Conservation (phyloP, 1,284 basidiomycete species). For the Moesziomyces globuligerus region DNA sequence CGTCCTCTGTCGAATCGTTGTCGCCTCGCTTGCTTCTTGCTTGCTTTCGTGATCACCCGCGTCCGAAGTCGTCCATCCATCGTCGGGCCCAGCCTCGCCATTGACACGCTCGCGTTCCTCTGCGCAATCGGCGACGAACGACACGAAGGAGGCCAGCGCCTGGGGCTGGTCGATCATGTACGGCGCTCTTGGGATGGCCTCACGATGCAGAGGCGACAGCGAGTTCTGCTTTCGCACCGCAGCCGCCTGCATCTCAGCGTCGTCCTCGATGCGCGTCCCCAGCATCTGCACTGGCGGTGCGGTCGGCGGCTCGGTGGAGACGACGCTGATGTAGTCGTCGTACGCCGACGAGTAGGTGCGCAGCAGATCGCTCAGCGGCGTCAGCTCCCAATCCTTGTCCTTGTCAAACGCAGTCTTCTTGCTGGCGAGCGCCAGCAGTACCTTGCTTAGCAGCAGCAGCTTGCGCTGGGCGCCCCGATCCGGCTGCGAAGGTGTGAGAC, state of each 20-base stretch:
- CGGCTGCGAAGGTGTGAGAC: slow-evolving; percentile 43
- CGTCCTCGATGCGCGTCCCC: slow-evolving; percentile 44
- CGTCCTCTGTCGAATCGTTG: slow-evolving; percentile 22
- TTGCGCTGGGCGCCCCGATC: slow-evolving; percentile 29
- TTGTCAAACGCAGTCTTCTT: slow-evolving; percentile 52
- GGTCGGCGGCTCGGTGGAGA: slow-evolving; percentile 53
- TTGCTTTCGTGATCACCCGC: neutral
- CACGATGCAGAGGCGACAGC: slow-evolving; percentile 48
- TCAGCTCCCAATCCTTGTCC: slow-evolving; percentile 56
- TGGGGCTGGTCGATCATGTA: slow-evolving; percentile 54
- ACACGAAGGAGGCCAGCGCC: slow-evolving; percentile 50
- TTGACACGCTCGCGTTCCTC: slow-evolving; percentile 11
- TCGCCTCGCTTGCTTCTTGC: slow-evolving; percentile 3
- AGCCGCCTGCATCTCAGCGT: slow-evolving; percentile 39
- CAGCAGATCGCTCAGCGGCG: slow-evolving; percentile 49
- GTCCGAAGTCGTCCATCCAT: neutral
- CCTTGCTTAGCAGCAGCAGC: slow-evolving; percentile 53
- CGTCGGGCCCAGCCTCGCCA: neutral
- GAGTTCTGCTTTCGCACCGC: slow-evolving; percentile 13
- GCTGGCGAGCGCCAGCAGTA: slow-evolving; percentile 55
- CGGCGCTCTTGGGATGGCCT: slow-evolving; percentile 45
- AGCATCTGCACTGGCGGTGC: slow-evolving; percentile 17
- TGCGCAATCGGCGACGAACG: slow-evolving; percentile 45
- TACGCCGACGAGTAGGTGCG: slow-evolving; percentile 48
- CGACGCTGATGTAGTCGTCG: slow-evolving; percentile 59